phyloP scores from a whole-genome alignment of 2,329 filamentous ascomycete species.

The Cladosporium sp. region DNA sequence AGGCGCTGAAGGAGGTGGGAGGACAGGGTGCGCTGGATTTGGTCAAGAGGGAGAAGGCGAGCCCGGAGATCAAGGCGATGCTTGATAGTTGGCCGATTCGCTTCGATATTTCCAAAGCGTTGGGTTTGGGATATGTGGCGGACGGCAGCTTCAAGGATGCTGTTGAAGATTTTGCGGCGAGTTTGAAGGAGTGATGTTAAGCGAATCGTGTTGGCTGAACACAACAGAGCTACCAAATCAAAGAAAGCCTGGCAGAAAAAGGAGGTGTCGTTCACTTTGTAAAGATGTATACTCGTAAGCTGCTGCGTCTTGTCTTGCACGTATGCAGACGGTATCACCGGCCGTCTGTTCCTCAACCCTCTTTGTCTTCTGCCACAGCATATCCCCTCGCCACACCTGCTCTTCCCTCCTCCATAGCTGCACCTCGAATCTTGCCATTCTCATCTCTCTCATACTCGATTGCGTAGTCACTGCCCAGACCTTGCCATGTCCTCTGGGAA shows the following conservation, averaged over 20 bases:
- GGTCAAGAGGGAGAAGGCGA: constrained; percentile 50
- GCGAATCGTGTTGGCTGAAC: no score
- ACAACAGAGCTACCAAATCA: no score
- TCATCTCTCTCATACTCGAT: constrained; percentile 57
- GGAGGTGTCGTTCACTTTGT: no score
- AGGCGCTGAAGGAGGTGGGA: constrained; percentile 52
- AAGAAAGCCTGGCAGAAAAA: no score
- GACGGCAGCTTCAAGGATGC: constrained; percentile 48
- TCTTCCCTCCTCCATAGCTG: constrained; percentile 76
- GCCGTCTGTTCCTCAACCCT: background rate
- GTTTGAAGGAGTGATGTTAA: constrained; percentile 24
- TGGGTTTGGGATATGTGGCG: constrained; percentile 47
- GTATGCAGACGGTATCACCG: background rate
- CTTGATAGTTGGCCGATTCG: constrained; percentile 54
- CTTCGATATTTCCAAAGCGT: constrained; percentile 54
- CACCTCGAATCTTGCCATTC: constrained; percentile 47
- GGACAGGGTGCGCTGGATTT: constrained; percentile 49
- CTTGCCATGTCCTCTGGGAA: constrained; percentile 83
- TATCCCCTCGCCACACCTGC: constrained; percentile 88
- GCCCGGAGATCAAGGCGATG: constrained; percentile 49
- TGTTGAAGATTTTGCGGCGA: constrained; percentile 40
- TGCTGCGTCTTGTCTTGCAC: background rate
- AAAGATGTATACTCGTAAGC: no score
- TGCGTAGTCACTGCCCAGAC: constrained; percentile 80
- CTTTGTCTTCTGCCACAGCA: constrained; percentile 59